Conservation (phyloP, 2,329 filamentous ascomycete species). For the Colletotrichum camelliae region DNA sequence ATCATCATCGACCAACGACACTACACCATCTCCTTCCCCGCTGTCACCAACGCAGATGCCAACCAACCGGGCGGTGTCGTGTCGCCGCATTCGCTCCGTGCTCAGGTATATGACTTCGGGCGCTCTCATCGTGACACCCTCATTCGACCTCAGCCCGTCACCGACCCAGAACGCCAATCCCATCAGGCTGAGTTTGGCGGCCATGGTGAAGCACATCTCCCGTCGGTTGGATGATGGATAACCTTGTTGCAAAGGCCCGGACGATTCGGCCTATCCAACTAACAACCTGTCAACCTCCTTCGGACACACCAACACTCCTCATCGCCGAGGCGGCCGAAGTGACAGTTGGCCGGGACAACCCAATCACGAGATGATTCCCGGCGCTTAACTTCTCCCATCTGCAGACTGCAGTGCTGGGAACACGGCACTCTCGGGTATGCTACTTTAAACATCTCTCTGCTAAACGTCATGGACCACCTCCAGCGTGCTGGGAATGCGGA, state of each 20-base stretch:
- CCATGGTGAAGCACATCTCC: neutral
- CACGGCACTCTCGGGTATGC: neutral
- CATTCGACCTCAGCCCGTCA: neutral
- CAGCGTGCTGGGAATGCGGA: neutral
- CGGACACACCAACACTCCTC: neutral
- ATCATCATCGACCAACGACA: constrained; percentile 1
- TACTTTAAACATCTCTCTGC: neutral
- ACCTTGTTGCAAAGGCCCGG: neutral
- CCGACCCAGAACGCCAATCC: neutral
- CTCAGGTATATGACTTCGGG: neutral
- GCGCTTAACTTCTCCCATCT: constrained; percentile 3
- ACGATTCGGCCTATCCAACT: neutral
- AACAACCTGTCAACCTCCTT: neutral
- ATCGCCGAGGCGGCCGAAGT: neutral
- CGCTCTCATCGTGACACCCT: neutral
- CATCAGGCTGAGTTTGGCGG: neutral
- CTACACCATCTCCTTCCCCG: constrained; percentile 3
- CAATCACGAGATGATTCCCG: neutral
- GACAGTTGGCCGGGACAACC: neutral
- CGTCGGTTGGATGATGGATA: neutral
- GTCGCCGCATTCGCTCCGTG: neutral
- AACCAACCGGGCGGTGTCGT: neutral
- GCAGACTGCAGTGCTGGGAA: neutral
- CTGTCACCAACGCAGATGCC: neutral
- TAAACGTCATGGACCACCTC: neutral